Evolutionary conservation across 805 yeast genomes (phyloP), one percentile per base, ranked within the genome.

Genomic region (Geotrichum ghanense): DNA sequence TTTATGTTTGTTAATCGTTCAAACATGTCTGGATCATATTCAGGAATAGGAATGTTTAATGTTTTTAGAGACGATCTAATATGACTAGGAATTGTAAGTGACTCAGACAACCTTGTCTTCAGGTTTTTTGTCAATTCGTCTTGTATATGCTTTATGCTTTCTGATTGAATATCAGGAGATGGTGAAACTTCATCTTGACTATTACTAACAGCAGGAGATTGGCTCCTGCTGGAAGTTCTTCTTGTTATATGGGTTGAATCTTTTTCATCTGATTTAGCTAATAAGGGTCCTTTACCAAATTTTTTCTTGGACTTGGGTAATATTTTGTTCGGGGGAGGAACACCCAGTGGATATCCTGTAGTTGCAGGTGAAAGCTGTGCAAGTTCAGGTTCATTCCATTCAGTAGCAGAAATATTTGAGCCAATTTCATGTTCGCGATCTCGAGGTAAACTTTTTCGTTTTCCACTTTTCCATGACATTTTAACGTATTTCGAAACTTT

Each of bases 311-410:
- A 37, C 50, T 37, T 17, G 17, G 39, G 50, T 42, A 51, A 22
- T 43, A 75, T 65, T 55, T 75, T 80, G 2, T 69, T 62, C 16
- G 77, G 74, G 6, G 95, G 95, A 3, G 72, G 70, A n/a, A 75
- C 70, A 52, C 78, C 85, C 46, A 87, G 63, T 2, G 92, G 82
- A 37, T 78, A 69, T 1, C 96, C 95, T 0, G 90, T 81, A 34
- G 77, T 76, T 9, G 74, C 71, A 39, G 84, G 78, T 9, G 66
- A 60, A 0, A 82, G 78, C 31, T 69, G 73, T 0, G 76, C 73
- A 26, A 71, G 60, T 16, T 69, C 70, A 2, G 89, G 88, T 55
- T 85, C 92, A 19, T 67, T 60, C 62, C 78, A 76, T 25, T 43
- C 12, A 10, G 37, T n/a, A n/a, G n/a, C n/a, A n/a, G n/a, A n/a